Base-by-base conservation (phyloP, 148 eudicot genomes). In the Cornus florida region DNA sequence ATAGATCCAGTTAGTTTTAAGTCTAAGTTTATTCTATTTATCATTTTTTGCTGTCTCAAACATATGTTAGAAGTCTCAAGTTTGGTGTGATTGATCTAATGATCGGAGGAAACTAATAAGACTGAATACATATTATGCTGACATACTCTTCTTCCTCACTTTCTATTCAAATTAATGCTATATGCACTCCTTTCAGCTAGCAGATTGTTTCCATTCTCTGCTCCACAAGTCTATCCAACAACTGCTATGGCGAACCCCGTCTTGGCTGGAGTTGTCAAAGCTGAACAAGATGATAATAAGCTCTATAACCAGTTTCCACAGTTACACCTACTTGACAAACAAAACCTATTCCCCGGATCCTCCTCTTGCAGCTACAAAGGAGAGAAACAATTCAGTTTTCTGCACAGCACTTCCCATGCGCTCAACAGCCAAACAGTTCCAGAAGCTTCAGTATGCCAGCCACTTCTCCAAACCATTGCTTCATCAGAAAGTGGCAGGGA, bases 251-350 rank as follows among this genome's bases (percentile, higher is more conserved):
- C 80, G 9, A 81, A 66, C 59, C 80, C 84, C 20, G 33, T 77
- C 71, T 81, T 80, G 84, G 39, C 80, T 23, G 80, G 80, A 53
- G 28, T 76, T 11, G 77, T 72, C 24, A 71, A 82, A 67, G 65
- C 80, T 20, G 69, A 74, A 64, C 77, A 67, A 74, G 74, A 79
- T 33, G 46, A 38, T 31, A 60, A 38, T 31, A 60, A 48, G 77
- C 35, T 73, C 23, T 79, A 73, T 35, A 69, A 73, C 19, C 77
- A 50, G 62, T 32, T 72, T 56, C 48, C 69, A 17, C 70, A 75
- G 46, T 12, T 43, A 16, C 50, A 20, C 48, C 77, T 48, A 35
- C 67, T 43, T 10, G 70, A 79, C 64, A 79, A 73, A 53, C 77
- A 79, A 20, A 74, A 56, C 76, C 11, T 56, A 10, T 79, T 31